phyloP scores from a whole-genome alignment of 345 rosid genomes.

The Boechera stricta region DNA sequence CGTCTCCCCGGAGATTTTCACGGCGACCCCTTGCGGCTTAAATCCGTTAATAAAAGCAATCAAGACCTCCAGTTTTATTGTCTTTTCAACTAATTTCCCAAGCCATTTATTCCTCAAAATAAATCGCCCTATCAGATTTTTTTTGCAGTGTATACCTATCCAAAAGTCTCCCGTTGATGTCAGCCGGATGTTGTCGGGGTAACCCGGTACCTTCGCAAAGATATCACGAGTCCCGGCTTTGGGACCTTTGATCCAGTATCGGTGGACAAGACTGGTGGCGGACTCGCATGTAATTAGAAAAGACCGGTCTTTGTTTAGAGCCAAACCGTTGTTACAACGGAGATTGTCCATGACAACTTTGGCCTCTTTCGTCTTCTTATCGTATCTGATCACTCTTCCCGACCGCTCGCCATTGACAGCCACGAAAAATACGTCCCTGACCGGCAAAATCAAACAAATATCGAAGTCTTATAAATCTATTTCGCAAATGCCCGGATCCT shows the following conservation, averaged over 20 bases:
- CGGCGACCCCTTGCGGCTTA: conserved; percentile 34
- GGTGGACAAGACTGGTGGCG: conserved; percentile 40
- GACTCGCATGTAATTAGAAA: conserved; percentile 59
- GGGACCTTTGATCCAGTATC: conserved; percentile 53
- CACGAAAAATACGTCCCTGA: conserved; percentile 21
- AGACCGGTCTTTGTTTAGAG: conserved; percentile 60
- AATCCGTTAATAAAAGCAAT: conserved; percentile 1
- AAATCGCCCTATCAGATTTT: conserved; percentile 26
- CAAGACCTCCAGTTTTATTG: not conserved
- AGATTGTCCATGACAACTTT: conserved; percentile 42
- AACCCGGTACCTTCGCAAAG: conserved; percentile 31
- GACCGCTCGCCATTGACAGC: not conserved
- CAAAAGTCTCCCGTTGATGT: conserved; percentile 31
- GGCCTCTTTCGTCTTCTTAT: conserved; percentile 34
- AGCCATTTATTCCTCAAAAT: conserved; percentile 37
- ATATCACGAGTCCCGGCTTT: conserved; percentile 40
- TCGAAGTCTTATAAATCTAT: not conserved
- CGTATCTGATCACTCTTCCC: conserved; percentile 38
- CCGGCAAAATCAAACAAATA: not conserved
- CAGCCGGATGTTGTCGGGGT: conserved; percentile 30
- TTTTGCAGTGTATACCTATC: conserved; percentile 19
- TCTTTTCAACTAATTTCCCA: conserved; percentile 45
- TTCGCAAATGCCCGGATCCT: not conserved
- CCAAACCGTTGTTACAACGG: conserved; percentile 63
- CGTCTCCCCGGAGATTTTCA: conserved; percentile 52